Evolutionary conservation across 768 basidiomycete genomes (phyloP), one percentile per base, ranked within the genome.

Genomic region (Serendipita sp.): DNA sequence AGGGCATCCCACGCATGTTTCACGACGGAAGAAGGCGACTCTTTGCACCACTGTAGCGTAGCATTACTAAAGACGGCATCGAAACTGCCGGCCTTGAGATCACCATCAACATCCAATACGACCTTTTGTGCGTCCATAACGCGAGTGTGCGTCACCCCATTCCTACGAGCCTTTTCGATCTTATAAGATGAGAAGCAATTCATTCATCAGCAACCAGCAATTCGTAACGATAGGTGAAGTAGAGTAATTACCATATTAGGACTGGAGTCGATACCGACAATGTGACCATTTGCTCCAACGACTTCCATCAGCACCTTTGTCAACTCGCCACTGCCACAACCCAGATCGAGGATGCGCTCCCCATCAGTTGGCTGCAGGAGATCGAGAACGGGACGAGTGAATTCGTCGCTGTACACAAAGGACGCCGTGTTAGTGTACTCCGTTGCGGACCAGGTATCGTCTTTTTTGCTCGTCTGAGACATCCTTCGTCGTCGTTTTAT

Each of bases 51-150:
- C 68, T 94, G 90, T 65, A 93, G 69, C 2, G 80, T 77, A 0
- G 91, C 88, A 65, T 86, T 90, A 61, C 83, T 85, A 74, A 93
- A 93, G 2, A 86, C 84, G 0, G 81, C 83, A 68, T 90, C 86
- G 41, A 63, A 65, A 9, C 16, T 14, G 48, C 28, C 9, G 11
- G 9, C 14, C 9, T 11, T 26, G 26, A 51, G 48, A 31, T 3
- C 33, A 30, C 30, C 56, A 20, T 66, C 56, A 56, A 64, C 16
- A 0, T 64, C 56, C 1, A 66, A 61, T n/a, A 60, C 62, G 17
- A 71, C 67, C 2, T 62, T 42, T 24, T 61, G 44, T 1, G 61
- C 62, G 65, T 88, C 85, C 16, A 77, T 75, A 24, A 81, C 72
- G 56, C 81, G 79, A 0, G 74, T 75, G 64, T 77, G 70, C 62